Evolutionary conservation across 768 basidiomycete genomes (phyloP).

Genomic region (Suillus luteus): DNA sequence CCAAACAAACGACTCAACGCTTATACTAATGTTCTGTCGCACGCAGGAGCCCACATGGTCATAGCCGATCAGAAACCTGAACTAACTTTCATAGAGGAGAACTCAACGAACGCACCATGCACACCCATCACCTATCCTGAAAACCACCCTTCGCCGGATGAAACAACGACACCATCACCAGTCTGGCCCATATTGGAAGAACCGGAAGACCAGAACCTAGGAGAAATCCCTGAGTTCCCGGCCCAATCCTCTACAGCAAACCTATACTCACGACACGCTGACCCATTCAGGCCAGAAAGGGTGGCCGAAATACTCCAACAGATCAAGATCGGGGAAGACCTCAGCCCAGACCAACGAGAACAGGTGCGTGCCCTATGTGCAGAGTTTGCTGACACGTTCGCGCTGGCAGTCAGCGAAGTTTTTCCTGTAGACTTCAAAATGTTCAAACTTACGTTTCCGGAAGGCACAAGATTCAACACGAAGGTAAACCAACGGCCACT

Average conservation of each 20-base stretch:
- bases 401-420: slow-evolving; percentile 42
- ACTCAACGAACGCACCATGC: background rate
- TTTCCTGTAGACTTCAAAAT: slow-evolving; percentile 19
- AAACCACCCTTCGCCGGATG: background rate
- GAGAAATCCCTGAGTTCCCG: too few species aligned
- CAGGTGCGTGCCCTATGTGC: slow-evolving; percentile 25
- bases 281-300: too few species aligned
- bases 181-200: too few species aligned
- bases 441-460: slow-evolving; percentile 6
- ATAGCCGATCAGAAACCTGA: background rate
- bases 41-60: background rate
- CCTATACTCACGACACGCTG: too few species aligned
- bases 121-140: background rate
- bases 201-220: too few species aligned
- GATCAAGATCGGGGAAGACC: too few species aligned
- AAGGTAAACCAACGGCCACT: slow-evolving; percentile 4
- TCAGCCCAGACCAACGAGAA: background rate
- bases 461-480: background rate
- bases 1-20: too few species aligned
- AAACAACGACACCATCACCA: background rate
- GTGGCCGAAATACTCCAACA: too few species aligned
- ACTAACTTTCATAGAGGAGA: background rate
- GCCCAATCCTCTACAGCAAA: too few species aligned
- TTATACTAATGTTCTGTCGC: too few species aligned
- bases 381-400: slow-evolving; percentile 42